phyloP scores from a whole-genome alignment of 1,284 basidiomycete genomes.

The Microbotryum silenes-acaulis region DNA sequence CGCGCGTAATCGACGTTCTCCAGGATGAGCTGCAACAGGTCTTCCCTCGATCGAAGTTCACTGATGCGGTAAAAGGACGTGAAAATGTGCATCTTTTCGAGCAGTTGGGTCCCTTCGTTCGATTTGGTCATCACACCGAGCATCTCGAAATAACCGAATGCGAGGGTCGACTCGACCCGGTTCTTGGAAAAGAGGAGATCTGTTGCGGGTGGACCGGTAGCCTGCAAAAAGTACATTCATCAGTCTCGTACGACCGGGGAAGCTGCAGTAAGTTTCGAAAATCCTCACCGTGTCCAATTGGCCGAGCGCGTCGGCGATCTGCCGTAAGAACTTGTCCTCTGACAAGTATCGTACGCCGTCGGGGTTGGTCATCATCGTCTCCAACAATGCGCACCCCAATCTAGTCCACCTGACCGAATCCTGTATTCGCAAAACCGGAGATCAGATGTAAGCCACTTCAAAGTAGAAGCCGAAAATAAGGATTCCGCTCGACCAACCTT shows the following conservation, averaged over 20 bases:
- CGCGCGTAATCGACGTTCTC: slow-evolving; percentile 85
- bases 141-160: slow-evolving; percentile 93
- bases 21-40: slow-evolving; percentile 82
- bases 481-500: slow-evolving; percentile 44
- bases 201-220: not conserved
- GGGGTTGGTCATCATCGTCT: slow-evolving; percentile 68
- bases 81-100: slow-evolving; percentile 88
- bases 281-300: slow-evolving; percentile 78
- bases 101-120: slow-evolving; percentile 79
- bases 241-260: not conserved
- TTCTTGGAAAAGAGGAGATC: slow-evolving; percentile 81
- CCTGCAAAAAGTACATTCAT: not conserved
- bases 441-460: not conserved
- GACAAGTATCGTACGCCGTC: slow-evolving; percentile 77
- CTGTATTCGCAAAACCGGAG: slow-evolving; percentile 44
- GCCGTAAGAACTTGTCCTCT: slow-evolving; percentile 79
- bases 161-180: slow-evolving; percentile 72
- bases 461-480: not conserved
- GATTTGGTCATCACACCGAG: slow-evolving; percentile 80
- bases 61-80: slow-evolving; percentile 90
- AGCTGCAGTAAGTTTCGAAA: not conserved
- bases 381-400: slow-evolving; percentile 71
- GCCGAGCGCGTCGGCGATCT: slow-evolving; percentile 79
- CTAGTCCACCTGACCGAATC: slow-evolving; percentile 53
- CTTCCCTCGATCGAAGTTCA: slow-evolving; percentile 81